Evolutionary conservation across 106 monocot species (phyloP), one percentile per base, ranked within the genome.

Genomic region (Narthecium ossifragum): DNA sequence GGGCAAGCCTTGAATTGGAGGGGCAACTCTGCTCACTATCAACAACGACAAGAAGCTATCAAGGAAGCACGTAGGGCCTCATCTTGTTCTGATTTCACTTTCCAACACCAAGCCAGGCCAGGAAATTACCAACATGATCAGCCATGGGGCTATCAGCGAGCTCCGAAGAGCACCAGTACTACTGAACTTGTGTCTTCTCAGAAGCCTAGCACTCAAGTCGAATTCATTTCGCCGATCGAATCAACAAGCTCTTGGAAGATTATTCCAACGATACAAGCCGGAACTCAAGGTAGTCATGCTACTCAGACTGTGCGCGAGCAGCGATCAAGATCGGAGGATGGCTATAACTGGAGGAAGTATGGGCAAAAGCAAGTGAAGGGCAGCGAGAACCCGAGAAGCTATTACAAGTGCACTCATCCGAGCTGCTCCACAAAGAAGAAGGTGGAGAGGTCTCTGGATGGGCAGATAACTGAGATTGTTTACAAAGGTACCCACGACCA

Each of bases 311-410:
- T n/a, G n/a, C 31, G 11, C 51, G 59, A 53, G 5, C 67, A 60
- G 34, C 45, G 51, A n/a, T n/a, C n/a, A 49, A 69, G 47, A 60
- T 75, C 64, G 1, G 80, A 88, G 4, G 88, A 85, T 27, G 85
- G 85, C 2, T 85, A 77, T 62, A 80, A 85, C 29, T 85, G 85
- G 85, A 68, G 80, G 51, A 82, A 82, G 38, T 82, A 82, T 27
- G 81, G 81, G 29, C 81, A 82, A 56, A 82, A 82, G 38, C 68
- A 72, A 34, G 73, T 76, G 51, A 85, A 85, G 38, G 85, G 80
- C 4, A 85, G 85, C 39, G 85, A 76, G 48, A 77, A 82, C 24
- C 81, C 76, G 2, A 47, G 81, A 23, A 73, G 76, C 49, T 82
- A 82, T 36, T 82, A 82, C 71, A 82, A 82, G 76, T 82, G 81